phyloP scores from a whole-genome alignment of 441 rosid species.

The Gossypium davidsonii region DNA sequence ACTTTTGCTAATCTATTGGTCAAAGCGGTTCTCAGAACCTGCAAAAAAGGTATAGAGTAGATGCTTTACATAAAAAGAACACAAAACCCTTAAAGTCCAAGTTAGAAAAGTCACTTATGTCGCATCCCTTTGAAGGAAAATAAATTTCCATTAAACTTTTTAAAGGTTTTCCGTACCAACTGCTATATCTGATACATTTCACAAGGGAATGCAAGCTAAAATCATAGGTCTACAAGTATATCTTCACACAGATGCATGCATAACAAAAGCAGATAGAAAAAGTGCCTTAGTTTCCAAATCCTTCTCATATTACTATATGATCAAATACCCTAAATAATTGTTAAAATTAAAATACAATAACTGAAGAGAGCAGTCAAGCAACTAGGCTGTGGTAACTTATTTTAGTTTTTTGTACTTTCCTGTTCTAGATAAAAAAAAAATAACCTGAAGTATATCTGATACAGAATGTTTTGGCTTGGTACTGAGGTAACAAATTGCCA shows the following conservation, averaged over 20 bases:
- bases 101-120: not conserved
- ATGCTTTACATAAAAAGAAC: not conserved
- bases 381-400: not conserved
- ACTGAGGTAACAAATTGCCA: not conserved
- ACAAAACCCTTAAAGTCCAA: not conserved
- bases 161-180: not conserved
- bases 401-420: not conserved
- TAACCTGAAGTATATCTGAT: no score
- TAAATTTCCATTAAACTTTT: not conserved
- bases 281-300: not conserved
- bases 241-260: not conserved
- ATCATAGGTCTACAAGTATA: not conserved
- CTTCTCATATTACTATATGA: slow-evolving; percentile 3
- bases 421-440: not conserved
- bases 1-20: slow-evolving; percentile 98
- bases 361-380: not conserved
- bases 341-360: not conserved
- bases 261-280: not conserved
- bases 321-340: not conserved
- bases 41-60: slow-evolving; percentile 24
- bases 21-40: slow-evolving; percentile 86
- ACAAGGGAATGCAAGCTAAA: not conserved
- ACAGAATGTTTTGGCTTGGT: not conserved
- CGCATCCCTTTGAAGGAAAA: not conserved
- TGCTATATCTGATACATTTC: not conserved